Evolutionary conservation across 176 grass and related monocot species (phyloP).

Genomic region (Aechmea fasciata): DNA sequence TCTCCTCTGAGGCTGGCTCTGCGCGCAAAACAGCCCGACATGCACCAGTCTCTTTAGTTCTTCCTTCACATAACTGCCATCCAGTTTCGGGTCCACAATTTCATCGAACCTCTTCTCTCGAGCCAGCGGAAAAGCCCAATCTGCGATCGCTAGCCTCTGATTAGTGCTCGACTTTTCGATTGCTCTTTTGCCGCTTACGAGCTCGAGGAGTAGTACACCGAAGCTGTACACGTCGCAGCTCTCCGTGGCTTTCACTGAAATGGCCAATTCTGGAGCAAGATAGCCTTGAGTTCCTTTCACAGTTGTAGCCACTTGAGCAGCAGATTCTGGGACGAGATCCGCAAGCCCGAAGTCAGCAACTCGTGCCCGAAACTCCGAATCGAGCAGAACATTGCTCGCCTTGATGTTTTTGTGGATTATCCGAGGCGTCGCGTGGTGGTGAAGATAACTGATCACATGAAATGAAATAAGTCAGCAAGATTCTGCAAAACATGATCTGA

Average conservation of each 20-base stretch:
- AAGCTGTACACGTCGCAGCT: slow-evolving; percentile 77
- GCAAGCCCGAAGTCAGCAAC: slow-evolving; percentile 66
- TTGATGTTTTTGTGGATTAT: slow-evolving; percentile 70
- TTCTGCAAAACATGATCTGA: no score
- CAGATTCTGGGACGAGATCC: slow-evolving; percentile 41
- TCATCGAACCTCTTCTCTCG: slow-evolving; percentile 54
- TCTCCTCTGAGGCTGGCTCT: slow-evolving; percentile 53
- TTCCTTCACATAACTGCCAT: slow-evolving; percentile 49
- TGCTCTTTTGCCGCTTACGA: slow-evolving; percentile 58
- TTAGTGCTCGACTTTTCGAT: slow-evolving; percentile 29
- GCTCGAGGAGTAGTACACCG: slow-evolving; percentile 59
- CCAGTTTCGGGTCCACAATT: slow-evolving; percentile 59
- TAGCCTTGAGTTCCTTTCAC: slow-evolving; percentile 55
- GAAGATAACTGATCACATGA: slow-evolving; percentile 48
- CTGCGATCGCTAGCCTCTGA: slow-evolving; percentile 34
- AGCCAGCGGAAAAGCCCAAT: slow-evolving; percentile 63
- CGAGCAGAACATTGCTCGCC: slow-evolving; percentile 59
- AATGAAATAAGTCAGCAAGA: slow-evolving; percentile 4
- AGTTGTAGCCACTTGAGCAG: slow-evolving; percentile 39
- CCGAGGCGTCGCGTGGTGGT: slow-evolving; percentile 38
- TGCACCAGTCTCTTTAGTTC: slow-evolving; percentile 66
- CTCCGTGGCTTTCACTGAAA: slow-evolving; percentile 48
- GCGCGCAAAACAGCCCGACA: slow-evolving; percentile 55
- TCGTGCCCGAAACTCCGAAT: slow-evolving; percentile 47
- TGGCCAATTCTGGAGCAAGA: slow-evolving; percentile 64